Evolutionary conservation across 1,284 basidiomycete genomes (phyloP), one percentile per base, ranked within the genome.

Genomic region (Rhodotorula sp.): DNA sequence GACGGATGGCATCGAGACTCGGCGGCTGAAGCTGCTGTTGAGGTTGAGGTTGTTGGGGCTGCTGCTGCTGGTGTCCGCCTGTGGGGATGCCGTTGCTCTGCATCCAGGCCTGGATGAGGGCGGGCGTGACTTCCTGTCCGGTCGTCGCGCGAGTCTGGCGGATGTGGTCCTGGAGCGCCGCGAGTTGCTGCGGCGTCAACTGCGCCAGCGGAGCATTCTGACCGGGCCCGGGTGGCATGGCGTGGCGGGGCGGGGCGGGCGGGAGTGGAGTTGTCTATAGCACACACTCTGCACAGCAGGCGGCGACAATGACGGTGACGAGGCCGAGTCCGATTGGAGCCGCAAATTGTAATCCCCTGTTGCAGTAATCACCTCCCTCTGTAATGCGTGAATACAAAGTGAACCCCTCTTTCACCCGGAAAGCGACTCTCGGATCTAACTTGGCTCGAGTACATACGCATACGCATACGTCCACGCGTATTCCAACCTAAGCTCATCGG

Each of bases 61-160:
- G 61, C 49, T 57, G 57, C n/a, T n/a, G n/a, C 8, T 45, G 43
- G 28, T 28, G 31, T 8, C 26, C 47, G 12, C 59, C 59, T 1
- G 45, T 34, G 31, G 64, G 48, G 43, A 70, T 70, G 2, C 73
- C 67, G 55, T 75, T 72, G 16, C 57, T 34, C 19, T 49, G 49
- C 68, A 73, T 70, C 71, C 71, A 75, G 19, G 72, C 71, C 19
- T 66, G 66, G 21, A 75, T 67, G 64, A 69, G 62, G 21, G 56
- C 60, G 31, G 71, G 63, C 23, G 73, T 75, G 23, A 70, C 63
- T 64, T 75, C 73, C 60, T 71, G 68, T 0, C 73, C 73, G n/a
- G 73, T 75, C 52, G 57, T 57, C 23, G 45, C 50, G 34, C 69
- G 57, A 8, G 64, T 67, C 21, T 66, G 54, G 19, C 73, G 73